phyloP scores from a whole-genome alignment of 345 rosid genomes.

The Physaria fendleri region DNA sequence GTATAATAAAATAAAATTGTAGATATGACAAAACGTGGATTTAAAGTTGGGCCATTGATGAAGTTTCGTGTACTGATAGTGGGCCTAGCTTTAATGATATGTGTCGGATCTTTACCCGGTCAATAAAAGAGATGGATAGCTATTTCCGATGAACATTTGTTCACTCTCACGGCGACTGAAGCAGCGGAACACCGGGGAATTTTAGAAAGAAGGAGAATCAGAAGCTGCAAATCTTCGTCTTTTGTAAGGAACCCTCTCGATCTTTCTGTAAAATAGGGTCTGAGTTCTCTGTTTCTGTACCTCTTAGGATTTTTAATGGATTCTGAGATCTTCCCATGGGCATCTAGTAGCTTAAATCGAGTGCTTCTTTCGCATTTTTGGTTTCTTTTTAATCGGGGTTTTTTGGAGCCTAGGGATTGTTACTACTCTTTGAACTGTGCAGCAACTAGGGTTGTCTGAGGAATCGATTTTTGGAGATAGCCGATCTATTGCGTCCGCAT shows the following conservation, averaged over 20 bases:
- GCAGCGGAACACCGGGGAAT: slow-evolving; percentile 5
- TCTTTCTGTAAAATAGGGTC: neutral
- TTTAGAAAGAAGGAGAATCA: neutral
- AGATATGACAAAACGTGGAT: neutral
- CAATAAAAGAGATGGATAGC: neutral
- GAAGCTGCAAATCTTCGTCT: neutral
- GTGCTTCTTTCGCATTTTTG: neutral
- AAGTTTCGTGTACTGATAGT: neutral
- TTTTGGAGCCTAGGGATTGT: neutral
- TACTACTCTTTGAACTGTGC: neutral
- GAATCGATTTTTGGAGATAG: neutral
- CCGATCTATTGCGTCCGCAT: neutral
- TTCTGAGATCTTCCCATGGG: slow-evolving; percentile 4
- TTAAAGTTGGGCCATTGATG: slow-evolving; percentile 3
- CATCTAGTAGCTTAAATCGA: neutral
- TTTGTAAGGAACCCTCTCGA: slow-evolving; percentile 6
- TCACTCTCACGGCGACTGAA: neutral
- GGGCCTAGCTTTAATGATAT: slow-evolving; percentile 23
- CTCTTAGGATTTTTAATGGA: neutral
- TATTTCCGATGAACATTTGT: neutral
- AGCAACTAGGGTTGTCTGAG: slow-evolving; percentile 21
- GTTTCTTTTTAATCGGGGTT: neutral
- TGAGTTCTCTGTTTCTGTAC: neutral
- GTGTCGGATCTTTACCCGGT: slow-evolving; percentile 15
- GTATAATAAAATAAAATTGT: too few species aligned